phyloP scores from a whole-genome alignment of 352 stramenopile species.

The Globisporangium takayamanum region DNA sequence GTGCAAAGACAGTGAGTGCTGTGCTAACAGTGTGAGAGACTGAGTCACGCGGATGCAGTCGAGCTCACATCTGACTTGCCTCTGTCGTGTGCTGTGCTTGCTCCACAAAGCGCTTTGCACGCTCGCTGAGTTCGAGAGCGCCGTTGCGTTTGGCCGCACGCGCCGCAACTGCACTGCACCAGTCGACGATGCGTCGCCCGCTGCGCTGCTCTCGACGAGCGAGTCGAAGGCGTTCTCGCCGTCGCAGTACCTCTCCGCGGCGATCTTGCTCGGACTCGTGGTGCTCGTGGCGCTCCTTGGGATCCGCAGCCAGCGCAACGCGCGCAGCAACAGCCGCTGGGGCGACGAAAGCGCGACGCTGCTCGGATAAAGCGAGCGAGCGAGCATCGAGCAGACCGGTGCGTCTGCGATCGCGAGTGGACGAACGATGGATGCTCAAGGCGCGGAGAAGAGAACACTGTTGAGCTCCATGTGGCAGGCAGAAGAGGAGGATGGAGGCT shows the following conservation, averaged over 20 bases:
- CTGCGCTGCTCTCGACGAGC: constrained; percentile 17
- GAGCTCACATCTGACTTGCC: not conserved
- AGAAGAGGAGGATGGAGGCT: too few relatives aligned
- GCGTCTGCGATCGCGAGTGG: not conserved
- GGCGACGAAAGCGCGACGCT: constrained; percentile 17
- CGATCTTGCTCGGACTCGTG: constrained; percentile 52
- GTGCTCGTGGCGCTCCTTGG: constrained; percentile 41
- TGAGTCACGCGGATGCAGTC: not conserved
- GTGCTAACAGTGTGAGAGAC: not conserved
- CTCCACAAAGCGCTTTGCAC: constrained; percentile 36
- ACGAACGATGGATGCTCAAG: too few relatives aligned
- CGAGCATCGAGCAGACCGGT: not conserved
- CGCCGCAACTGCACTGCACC: constrained; percentile 43
- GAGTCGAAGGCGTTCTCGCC: constrained; percentile 10
- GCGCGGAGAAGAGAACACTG: too few relatives aligned
- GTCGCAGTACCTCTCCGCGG: constrained; percentile 47
- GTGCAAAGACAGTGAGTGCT: constrained; percentile 57
- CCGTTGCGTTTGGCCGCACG: constrained; percentile 51
- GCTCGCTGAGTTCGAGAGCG: constrained; percentile 53
- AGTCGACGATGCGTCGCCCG: constrained; percentile 15
- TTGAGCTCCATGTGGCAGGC: too few relatives aligned
- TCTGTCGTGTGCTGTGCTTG: not conserved
- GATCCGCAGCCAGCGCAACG: constrained; percentile 28
- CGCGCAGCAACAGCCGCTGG: constrained; percentile 9
- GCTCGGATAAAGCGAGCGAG: constrained; percentile 14